Base-by-base conservation (phyloP, 2,329 filamentous ascomycete genomes). In the Sporothrix brunneoviolacea region DNA sequence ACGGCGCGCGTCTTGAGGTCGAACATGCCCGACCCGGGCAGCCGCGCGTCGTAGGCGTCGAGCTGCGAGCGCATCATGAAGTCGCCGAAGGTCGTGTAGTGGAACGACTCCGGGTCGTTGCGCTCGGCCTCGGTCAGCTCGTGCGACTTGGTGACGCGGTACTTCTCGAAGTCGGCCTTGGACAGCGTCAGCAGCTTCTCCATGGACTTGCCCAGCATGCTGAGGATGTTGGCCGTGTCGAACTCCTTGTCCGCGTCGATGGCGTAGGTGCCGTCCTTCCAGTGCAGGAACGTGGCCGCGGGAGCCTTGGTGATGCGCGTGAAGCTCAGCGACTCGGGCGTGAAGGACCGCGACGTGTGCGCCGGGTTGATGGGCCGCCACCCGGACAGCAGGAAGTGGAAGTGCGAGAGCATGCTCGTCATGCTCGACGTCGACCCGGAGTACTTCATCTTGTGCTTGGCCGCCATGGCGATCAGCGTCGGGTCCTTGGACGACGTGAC, bases 361-460 rank as follows among this genome's bases (percentile, higher is more conserved):
- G 69, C 65, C 15, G 80, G 69, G 54, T 88, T 86, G 53, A 95
- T 73, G 3, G 73, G 71, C 48, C 94, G 82, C 86, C 89, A 97
- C 7, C 77, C 71, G 0, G 91, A 97, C 9, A 98, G 74, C 3
- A 98, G 77, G 61, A 83, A 97, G 65, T 98, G 93, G 62, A 98
- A 95, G 61, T 98, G 94, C 2, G 85, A 79, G 39, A 98, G 74
- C 45, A 87, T 82, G 3, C 83, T 75, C 1, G 91, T 95, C 90
- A 96, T 95, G 68, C 91, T 97, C 2, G 93, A 98, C 0, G 93
- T 97, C 12, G 93, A 98, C 9, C 93, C 93, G 10, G 90, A 84
- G 63, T 94, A 98, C 62, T 86, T 94, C 64, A 83, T 89, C 12
- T 74, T 70, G 54, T 86, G 68, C 48, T 81, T 67, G 44, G 74